Evolutionary conservation across 345 rosid genomes (phyloP), one percentile per base, ranked within the genome.

Genomic region (Salix viminalis): DNA sequence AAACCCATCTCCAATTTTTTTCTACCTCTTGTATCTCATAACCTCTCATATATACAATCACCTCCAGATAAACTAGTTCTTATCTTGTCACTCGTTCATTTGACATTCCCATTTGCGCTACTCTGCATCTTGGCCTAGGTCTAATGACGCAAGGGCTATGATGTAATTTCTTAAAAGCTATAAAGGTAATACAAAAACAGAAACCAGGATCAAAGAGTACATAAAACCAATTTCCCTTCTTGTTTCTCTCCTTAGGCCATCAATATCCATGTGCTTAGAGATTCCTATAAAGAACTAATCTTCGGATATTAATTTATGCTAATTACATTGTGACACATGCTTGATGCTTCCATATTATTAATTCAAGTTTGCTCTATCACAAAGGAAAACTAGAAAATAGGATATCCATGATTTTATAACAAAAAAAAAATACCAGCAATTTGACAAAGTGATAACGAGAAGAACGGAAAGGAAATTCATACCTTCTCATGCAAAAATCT

Each of bases 401-500:
- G 41, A 58, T 11, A 72, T 72, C 9, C 62, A 58, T 2, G 62
- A 58, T n/a, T 56, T n/a, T 56, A n/a, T 36, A 7, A 54, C 4
- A 37, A 67, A 69, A 23, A n/a, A 67, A 67, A 32, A 41, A 61
- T 58, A 68, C 28, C 44, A 61, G 44, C 67, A 69, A 72, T 26
- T 58, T 32, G 64, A 75, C 41, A 44, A 19, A 30, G 7, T 5
- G 24, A 23, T 48, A 46, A 58, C 12, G 32, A 3, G 34, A 56
- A 12, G 13, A 28, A 64, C 11, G 32, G 16, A 32, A 26, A 28
- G 65, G 64, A 37, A 56, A 74, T 4, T 34, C 44, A 39, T 83
- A 93, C 99, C 92, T 92, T 93, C 41, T 90, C 94, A 50, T 67
- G 78, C 83, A 85, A 80, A 84, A 91, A 96, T 34, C 75, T 84